These are phyloP conservation scores for Leishmania gerbilli DNA, from an alignment of 208 protist species.

Conservation along the genomic window DNA sequence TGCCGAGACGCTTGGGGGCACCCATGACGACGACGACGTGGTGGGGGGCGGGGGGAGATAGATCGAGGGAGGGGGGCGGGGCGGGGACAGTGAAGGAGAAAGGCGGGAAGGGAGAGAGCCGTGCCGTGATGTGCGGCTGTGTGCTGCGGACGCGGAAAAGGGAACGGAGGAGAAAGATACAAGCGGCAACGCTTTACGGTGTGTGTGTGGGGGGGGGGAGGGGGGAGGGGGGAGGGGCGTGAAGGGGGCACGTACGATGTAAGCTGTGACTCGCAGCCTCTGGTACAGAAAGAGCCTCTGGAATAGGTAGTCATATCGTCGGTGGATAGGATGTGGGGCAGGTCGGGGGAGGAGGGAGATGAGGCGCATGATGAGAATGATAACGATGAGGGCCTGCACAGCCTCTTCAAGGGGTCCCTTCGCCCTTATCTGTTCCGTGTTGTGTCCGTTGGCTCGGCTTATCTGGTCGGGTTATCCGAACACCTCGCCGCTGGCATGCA, in stretches of 20 bases:
- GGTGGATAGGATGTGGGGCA: background rate
- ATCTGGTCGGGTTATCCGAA: background rate
- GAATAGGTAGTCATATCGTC: background rate
- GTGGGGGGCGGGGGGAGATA: background rate
- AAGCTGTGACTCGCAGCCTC: background rate
- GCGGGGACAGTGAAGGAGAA: background rate
- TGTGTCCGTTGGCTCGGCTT: background rate
- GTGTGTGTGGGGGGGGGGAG: conserved; percentile 14
- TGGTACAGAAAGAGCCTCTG: background rate
- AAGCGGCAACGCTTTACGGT: background rate
- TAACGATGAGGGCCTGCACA: background rate
- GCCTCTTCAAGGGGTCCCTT: background rate
- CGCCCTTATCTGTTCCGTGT: no score
- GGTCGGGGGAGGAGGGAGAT: background rate
- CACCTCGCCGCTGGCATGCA: background rate
- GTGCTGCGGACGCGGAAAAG: background rate
- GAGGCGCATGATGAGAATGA: background rate
- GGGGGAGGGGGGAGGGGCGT: background rate
- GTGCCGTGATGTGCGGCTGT: background rate
- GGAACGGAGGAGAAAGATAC: background rate
- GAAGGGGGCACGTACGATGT: no score
- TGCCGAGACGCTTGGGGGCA: conserved; percentile 67
- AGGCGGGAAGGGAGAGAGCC: background rate
- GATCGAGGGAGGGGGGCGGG: background rate
- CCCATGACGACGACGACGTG: conserved; percentile 36